Evolutionary conservation across 2,329 filamentous ascomycete genomes (phyloP).

Genomic region (Lomentospora prolificans): DNA sequence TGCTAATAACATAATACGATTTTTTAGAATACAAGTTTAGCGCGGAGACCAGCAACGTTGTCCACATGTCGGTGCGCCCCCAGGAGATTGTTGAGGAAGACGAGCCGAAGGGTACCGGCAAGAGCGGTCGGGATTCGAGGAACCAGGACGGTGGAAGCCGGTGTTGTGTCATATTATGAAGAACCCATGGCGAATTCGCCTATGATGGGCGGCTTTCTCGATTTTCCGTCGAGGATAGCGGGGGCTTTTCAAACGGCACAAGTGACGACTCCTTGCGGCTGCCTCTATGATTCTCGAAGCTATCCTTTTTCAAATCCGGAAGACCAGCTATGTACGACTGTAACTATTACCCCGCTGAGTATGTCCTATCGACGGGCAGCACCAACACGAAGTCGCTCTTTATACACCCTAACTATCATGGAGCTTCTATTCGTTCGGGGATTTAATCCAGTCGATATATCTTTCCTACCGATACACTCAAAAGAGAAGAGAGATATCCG

Average conservation of each 20-base stretch:
- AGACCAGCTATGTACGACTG: no score
- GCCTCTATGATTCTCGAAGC: no score
- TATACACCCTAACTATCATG: not conserved
- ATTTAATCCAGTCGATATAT: not conserved
- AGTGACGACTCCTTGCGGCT: no score
- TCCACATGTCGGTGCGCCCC: conserved; percentile 91
- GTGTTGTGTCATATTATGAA: conserved; percentile 44
- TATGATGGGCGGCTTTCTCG: not conserved
- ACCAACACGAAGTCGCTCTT: not conserved
- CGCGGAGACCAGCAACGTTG: conserved; percentile 65
- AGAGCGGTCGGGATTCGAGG: conserved; percentile 28
- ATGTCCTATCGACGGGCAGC: no score
- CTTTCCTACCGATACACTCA: conserved; percentile 9
- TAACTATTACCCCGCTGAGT: no score
- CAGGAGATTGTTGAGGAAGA: conserved; percentile 77
- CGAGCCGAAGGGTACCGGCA: conserved; percentile 59
- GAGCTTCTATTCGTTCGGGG: not conserved
- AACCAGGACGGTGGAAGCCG: conserved; percentile 29
- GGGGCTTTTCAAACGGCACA: no score
- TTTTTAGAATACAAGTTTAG: conserved; percentile 67
- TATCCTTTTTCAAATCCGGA: no score
- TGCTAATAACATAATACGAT: no score
- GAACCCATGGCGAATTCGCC: not conserved
- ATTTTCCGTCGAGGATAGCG: no score
- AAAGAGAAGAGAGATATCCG: no score